Percentiles rank a stretch among this genome's conserved stretches.
These are phyloP conservation scores for Diaporthe ilicicola DNA, from an alignment of 2,329 filamentous ascomycete species.

Conservation along the genomic window DNA sequence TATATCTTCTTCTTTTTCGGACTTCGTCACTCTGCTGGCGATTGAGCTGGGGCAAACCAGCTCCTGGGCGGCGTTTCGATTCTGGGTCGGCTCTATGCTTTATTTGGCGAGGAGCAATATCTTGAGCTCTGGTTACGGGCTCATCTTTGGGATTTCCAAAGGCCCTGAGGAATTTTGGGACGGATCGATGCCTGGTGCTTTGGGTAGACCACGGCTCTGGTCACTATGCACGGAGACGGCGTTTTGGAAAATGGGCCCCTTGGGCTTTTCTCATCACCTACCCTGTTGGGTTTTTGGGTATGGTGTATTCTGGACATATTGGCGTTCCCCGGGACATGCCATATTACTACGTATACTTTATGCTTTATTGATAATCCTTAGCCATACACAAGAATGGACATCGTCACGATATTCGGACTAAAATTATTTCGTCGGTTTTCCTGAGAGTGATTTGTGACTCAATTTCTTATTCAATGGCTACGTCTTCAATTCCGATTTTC, in stretches of 20 bases:
- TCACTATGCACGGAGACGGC: not conserved
- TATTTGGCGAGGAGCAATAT: not conserved
- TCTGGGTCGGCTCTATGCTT: not conserved
- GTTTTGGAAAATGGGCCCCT: not conserved
- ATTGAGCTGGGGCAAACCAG: not conserved
- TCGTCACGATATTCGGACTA: not conserved
- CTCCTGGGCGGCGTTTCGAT: conserved; percentile 21
- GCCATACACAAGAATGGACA: not conserved
- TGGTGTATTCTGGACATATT: conserved; percentile 16
- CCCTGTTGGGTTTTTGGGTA: not conserved
- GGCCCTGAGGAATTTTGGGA: not conserved
- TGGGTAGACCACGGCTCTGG: not conserved
- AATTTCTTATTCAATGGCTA: not conserved
- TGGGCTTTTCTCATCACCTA: not conserved
- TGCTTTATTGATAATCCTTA: conserved; percentile 25
- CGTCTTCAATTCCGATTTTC: not conserved
- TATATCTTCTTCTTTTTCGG: conserved; percentile 1
- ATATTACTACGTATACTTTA: conserved; percentile 4
- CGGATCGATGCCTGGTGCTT: not conserved
- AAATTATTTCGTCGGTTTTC: too few relatives aligned
- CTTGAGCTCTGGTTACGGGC: not conserved
- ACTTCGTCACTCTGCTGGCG: not conserved
- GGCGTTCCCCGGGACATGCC: not conserved
- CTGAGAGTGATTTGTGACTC: not conserved
- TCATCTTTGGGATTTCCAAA: not conserved